Evolutionary conservation across 108 stramenopile species (phyloP).

Genomic region (Stephanodiscus minutulus): DNA sequence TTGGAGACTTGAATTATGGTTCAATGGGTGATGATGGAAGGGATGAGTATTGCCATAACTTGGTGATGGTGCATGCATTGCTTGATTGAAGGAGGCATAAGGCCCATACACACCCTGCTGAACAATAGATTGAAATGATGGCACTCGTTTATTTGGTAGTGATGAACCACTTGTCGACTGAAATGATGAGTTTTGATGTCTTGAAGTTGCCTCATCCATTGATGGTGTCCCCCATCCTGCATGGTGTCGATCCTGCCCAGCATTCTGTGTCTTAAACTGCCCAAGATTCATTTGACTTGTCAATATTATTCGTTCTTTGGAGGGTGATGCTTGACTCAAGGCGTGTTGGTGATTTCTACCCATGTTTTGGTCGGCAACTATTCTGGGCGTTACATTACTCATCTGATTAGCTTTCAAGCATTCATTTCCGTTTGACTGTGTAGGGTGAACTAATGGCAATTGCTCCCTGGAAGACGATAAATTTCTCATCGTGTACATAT

Average conservation of each 20-base stretch:
- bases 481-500: too few relatives aligned
- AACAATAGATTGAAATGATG: slow-evolving; percentile 1
- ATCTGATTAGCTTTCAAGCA: too few relatives aligned
- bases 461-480: too few relatives aligned
- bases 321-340: too few relatives aligned
- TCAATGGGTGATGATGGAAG: background rate
- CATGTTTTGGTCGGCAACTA: too few relatives aligned
- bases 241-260: background rate
- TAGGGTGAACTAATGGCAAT: too few relatives aligned
- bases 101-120: background rate
- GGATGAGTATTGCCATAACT: slow-evolving; percentile 4
- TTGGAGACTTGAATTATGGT: background rate
- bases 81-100: background rate
- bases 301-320: too few relatives aligned
- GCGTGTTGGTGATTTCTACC: too few relatives aligned
- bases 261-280: background rate
- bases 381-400: too few relatives aligned
- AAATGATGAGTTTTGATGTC: background rate
- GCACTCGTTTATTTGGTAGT: background rate
- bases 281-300: background rate
- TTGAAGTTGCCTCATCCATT: background rate
- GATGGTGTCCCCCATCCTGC: background rate
- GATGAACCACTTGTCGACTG: background rate
- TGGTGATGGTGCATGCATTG: background rate
- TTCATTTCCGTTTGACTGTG: too few relatives aligned